Conservation (phyloP, 352 stramenopile species). For the Thraustochytrium striatum region DNA sequence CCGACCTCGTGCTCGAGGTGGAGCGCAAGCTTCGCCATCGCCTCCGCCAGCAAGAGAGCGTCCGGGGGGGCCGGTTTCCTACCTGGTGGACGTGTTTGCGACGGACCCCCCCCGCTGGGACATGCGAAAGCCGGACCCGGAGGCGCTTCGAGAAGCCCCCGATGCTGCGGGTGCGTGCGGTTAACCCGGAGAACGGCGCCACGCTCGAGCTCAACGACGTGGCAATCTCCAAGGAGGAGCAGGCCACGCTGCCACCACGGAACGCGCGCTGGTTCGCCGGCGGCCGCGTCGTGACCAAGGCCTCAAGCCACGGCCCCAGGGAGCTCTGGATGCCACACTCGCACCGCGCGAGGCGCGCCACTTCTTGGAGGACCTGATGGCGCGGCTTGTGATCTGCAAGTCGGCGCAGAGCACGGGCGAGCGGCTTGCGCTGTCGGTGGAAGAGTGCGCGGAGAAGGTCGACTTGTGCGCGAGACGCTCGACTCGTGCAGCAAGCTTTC, state of each 20-base stretch:
- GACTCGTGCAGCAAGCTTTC: background rate
- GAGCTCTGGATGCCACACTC: background rate
- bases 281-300: no score
- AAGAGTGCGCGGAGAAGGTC: background rate
- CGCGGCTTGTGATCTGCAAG: constrained; percentile 6
- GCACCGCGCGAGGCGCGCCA: background rate
- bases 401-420: background rate
- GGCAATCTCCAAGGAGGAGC: background rate
- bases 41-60: background rate
- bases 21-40: background rate
- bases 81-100: constrained; percentile 14
- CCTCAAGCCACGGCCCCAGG: no score
- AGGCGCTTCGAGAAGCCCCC: background rate
- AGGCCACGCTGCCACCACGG: background rate
- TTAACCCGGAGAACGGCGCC: background rate
- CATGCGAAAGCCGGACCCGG: background rate
- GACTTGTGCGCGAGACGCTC: background rate
- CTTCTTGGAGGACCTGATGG: constrained; percentile 8
- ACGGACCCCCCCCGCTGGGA: no score
- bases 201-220: background rate
- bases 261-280: no score
- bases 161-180: background rate
- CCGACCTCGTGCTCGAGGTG: background rate
- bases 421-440: background rate
- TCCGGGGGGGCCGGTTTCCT: background rate